phyloP scores from a whole-genome alignment of 176 grass and related monocot genomes.

The Oryza meridionalis region DNA sequence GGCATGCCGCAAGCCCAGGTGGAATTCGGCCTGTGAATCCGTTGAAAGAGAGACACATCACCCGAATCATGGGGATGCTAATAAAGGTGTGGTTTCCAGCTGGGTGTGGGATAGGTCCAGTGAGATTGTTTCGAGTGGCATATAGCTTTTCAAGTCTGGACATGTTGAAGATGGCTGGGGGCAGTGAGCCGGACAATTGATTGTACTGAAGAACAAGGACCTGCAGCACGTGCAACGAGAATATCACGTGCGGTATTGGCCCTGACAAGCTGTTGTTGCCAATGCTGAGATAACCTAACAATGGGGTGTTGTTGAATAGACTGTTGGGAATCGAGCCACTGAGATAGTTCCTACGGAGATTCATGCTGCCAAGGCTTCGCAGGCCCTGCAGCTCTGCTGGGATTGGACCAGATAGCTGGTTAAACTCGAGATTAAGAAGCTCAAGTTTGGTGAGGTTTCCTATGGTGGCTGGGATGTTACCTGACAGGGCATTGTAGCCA shows the following conservation, averaged over 20 bases:
- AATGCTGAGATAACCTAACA: too few species aligned
- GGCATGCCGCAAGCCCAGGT: not conserved
- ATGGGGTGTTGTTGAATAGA: too few species aligned
- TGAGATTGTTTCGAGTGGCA: not conserved
- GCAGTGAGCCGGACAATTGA: conserved; percentile 8
- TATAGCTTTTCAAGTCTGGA: not conserved
- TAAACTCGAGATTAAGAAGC: too few species aligned
- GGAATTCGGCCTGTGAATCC: not conserved
- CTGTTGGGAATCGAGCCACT: too few species aligned
- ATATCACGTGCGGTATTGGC: not conserved
- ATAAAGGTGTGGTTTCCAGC: not conserved
- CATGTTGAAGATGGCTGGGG: conserved; percentile 29
- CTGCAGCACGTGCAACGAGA: not conserved
- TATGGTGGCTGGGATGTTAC: too few species aligned
- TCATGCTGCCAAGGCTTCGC: too few species aligned
- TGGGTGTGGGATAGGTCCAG: not conserved
- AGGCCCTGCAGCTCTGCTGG: too few species aligned
- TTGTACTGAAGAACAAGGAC: not conserved
- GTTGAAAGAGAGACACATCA: not conserved
- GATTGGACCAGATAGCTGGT: too few species aligned
- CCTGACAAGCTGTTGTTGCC: conserved; percentile 26
- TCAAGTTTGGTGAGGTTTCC: too few species aligned
- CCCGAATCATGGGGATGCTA: not conserved
- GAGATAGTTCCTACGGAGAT: too few species aligned
- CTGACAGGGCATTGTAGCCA: too few species aligned